Base-by-base conservation (phyloP, 2,329 filamentous ascomycete genomes). In the Xylaria sp. region DNA sequence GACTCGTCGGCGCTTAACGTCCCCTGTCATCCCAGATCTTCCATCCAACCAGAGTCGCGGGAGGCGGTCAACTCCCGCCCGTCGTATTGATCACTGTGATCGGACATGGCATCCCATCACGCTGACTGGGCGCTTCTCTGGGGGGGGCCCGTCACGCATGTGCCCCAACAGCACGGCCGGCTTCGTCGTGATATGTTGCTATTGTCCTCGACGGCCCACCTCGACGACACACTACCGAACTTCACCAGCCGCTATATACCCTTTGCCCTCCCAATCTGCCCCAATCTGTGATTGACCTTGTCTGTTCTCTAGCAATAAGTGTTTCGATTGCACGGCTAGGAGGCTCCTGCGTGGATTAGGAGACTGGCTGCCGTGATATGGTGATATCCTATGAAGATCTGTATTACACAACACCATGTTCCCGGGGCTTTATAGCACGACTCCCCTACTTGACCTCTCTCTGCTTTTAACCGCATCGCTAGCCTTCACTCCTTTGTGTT, bases 241-340 rank as follows among this genome's bases (percentile, higher is more conserved):
- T 80, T 86, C 84, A 86, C 79, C 83, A 85, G 81, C 83, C 84
- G 84, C 85, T 86, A 87, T 86, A 87, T 87, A 87, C 86, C 82
- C 81, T 80, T 71, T 82, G 78, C 77, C 78, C 79, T 80, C 82
- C 82, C 81, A 80, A 79, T 78, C 78, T 75, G 33, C 33, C 33
- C 33, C 33, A 36, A 36, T 36, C 33, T 36, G 79, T 77, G 78
- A 77, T 78, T 75, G 78, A 79, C 80, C 80, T 82, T 82, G 81
- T 82, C 79, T 78, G 77, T 81, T 84, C 79, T 82, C 81, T 77
- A 80, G 83, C 83, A 82, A 75, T 78, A 80, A 81, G 82, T 83
- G 85, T 87, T 86, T 86, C 84, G 83, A 80, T 78, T 80, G 76
- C 79, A 80, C 78, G 80, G 78, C 67, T 78, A 83, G 83, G 82